Evolutionary conservation across 1,284 basidiomycete species (phyloP).

Genomic region (Tetrapyrgos nigripes): DNA sequence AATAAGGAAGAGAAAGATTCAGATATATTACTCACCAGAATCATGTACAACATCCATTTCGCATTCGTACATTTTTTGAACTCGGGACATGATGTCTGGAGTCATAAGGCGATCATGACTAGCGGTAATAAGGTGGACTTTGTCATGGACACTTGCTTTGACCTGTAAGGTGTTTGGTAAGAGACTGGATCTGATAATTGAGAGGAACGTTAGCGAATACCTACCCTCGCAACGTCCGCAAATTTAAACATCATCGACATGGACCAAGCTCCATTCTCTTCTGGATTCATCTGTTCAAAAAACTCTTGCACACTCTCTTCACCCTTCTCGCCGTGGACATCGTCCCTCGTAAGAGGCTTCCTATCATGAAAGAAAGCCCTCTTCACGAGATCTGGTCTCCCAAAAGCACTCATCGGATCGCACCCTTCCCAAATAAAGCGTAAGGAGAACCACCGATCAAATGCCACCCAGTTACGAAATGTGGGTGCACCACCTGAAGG

Average conservation of each 20-base stretch:
- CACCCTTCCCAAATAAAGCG: constrained; percentile 6
- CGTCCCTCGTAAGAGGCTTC: not conserved
- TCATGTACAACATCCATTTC: not conserved
- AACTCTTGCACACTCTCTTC: constrained; percentile 3
- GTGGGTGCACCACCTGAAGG: not conserved
- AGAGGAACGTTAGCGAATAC: not conserved
- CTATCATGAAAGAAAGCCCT: constrained; percentile 3
- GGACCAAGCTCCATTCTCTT: constrained; percentile 7
- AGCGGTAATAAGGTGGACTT: constrained; percentile 6
- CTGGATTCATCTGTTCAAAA: constrained; percentile 10
- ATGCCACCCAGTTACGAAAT: not conserved
- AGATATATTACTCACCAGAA: not conserved
- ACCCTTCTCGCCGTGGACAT: not conserved
- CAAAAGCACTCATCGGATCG: constrained; percentile 5
- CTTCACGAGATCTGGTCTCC: not conserved
- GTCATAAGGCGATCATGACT: constrained; percentile 5
- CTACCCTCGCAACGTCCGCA: not conserved
- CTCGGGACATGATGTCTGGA: constrained; percentile 2
- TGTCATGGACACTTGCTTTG: not conserved
- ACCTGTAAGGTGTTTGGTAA: not conserved
- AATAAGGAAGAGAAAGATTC: not conserved
- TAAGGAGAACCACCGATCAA: not conserved
- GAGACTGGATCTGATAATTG: not conserved
- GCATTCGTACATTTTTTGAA: not conserved
- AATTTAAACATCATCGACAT: constrained; percentile 3